Conservation (phyloP, 768 basidiomycete species). For the Kwoniella dendrophila region DNA sequence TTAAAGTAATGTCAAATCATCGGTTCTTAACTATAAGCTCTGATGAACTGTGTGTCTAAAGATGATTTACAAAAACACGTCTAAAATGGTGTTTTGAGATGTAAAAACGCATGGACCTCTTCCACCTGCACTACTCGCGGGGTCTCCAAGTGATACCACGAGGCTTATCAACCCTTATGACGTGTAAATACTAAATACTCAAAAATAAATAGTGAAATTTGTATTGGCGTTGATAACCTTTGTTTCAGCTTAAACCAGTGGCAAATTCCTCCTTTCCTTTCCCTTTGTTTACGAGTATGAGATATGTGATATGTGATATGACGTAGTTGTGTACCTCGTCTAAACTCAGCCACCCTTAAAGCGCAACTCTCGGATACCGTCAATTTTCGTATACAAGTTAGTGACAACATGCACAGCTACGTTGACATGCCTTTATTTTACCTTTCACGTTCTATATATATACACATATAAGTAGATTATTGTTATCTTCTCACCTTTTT, state of each 20-base stretch:
- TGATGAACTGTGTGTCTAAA: too few relatives aligned
- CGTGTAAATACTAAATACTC: constrained; percentile 5
- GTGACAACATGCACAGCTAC: too few relatives aligned
- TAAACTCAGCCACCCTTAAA: too few relatives aligned
- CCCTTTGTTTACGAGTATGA: too few relatives aligned
- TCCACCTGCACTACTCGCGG: not conserved
- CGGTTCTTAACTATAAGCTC: not conserved
- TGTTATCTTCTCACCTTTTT: not conserved
- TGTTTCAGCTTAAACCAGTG: not conserved
- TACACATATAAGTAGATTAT: not conserved
- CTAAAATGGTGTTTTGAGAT: too few relatives aligned
- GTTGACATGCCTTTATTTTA: too few relatives aligned
- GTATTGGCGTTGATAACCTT: too few relatives aligned
- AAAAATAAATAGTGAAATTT: too few relatives aligned
- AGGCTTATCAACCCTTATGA: not conserved
- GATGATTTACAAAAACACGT: constrained; percentile 8
- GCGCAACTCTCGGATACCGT: constrained; percentile 1
- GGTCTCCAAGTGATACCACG: not conserved
- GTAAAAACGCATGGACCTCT: constrained; percentile 9
- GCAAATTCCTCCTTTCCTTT: constrained; percentile 1
- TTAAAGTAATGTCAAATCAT: not conserved
- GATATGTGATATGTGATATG: too few relatives aligned
- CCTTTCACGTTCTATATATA: too few relatives aligned
- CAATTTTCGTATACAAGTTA: too few relatives aligned
- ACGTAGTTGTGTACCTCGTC: constrained; percentile 14